Percentiles rank a stretch among this genome's conserved stretches.
Conservation (phyloP, 2,329 filamentous ascomycete species). For the Tricladium varicosporioides region DNA sequence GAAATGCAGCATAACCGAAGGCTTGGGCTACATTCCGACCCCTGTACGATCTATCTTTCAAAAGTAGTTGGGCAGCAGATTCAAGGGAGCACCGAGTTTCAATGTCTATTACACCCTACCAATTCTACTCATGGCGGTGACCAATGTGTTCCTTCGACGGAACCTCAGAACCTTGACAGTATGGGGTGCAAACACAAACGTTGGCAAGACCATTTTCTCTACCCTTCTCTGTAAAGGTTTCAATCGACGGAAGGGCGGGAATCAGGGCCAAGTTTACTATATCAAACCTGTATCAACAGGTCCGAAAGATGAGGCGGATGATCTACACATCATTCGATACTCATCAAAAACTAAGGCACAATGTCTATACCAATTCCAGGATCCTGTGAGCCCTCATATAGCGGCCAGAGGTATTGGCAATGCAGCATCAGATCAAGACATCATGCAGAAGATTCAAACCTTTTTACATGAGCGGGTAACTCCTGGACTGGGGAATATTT, state of each 20-base stretch:
- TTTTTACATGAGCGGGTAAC: slow-evolving; percentile 40
- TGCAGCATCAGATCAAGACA: slow-evolving; percentile 49
- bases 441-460: slow-evolving; percentile 48
- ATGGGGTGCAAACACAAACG: slow-evolving; percentile 80
- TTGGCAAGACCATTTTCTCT: slow-evolving; percentile 80
- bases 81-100: background rate
- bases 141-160: slow-evolving; percentile 36
- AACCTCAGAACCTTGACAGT: slow-evolving; percentile 69
- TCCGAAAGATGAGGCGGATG: slow-evolving; percentile 65
- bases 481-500: slow-evolving; percentile 52
- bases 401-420: slow-evolving; percentile 48
- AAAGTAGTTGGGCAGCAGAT: background rate
- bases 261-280: slow-evolving; percentile 50
- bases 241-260: no score
- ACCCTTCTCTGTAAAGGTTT: slow-evolving; percentile 63
- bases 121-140: background rate
- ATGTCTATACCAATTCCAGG: slow-evolving; percentile 68
- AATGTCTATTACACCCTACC: background rate
- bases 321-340: slow-evolving; percentile 58
- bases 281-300: slow-evolving; percentile 84
- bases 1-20: background rate
- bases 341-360: slow-evolving; percentile 53
- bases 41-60: background rate
- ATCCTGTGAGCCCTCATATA: slow-evolving; percentile 75
- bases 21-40: background rate